Percentiles rank a stretch among this genome's conserved stretches.
These are phyloP conservation scores for Waltergamsia citrina DNA, from an alignment of 2,329 filamentous ascomycete genomes.

Conservation along the genomic window DNA sequence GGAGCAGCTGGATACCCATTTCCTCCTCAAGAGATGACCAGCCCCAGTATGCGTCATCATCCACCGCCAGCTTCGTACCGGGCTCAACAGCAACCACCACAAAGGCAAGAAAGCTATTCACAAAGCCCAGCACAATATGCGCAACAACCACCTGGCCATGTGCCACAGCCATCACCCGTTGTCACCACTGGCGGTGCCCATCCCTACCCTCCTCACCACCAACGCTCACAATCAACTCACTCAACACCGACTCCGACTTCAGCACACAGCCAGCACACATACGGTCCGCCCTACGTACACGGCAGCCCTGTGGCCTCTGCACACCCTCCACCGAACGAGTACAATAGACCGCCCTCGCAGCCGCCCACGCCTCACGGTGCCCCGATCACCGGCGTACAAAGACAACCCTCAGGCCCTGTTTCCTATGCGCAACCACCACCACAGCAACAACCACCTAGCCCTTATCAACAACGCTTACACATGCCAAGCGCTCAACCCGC, in stretches of 20 bases:
- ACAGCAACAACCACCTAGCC: constrained; percentile 36
- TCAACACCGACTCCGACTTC: constrained; percentile 54
- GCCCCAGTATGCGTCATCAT: constrained; percentile 42
- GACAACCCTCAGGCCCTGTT: constrained; percentile 29
- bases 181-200: constrained; percentile 31
- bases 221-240: constrained; percentile 47
- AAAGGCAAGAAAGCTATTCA: constrained; percentile 32
- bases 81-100: constrained; percentile 13
- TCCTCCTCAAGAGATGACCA: constrained; percentile 34
- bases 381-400: constrained; percentile 31
- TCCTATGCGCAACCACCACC: constrained; percentile 28
- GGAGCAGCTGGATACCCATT: constrained; percentile 39
- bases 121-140: constrained; percentile 28
- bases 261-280: constrained; percentile 48
- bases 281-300: constrained; percentile 38
- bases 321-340: constrained; percentile 28
- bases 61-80: constrained; percentile 20
- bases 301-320: constrained; percentile 41
- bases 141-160: constrained; percentile 23
- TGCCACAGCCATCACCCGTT: constrained; percentile 41
- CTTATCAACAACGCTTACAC: constrained; percentile 44
- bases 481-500: constrained; percentile 15
- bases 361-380: constrained; percentile 44
- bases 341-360: constrained; percentile 41
- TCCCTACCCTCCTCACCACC: constrained; percentile 27